Conservation (phyloP, 2,329 filamentous ascomycete genomes). For the Phialophora macrospora region DNA sequence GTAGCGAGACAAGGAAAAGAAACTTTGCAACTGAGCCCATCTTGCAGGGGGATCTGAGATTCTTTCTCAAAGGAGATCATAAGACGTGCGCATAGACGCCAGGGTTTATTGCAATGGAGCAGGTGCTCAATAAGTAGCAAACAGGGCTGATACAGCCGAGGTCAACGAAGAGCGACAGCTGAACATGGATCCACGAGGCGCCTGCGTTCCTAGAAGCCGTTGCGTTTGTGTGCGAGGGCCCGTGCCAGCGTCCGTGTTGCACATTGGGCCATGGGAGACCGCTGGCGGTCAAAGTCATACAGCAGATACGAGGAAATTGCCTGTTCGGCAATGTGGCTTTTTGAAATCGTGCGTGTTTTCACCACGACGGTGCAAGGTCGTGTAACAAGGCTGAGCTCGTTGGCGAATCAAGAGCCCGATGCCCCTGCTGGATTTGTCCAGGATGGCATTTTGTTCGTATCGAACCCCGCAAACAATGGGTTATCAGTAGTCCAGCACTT, state of each 20-base stretch:
- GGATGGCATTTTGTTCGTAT: not conserved
- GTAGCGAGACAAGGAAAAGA: not conserved
- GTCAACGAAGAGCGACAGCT: not conserved
- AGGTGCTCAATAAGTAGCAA: not conserved
- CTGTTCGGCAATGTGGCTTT: not conserved
- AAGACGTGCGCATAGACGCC: not conserved
- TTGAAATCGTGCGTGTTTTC: not conserved
- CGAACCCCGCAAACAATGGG: not conserved
- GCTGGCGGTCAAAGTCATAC: not conserved
- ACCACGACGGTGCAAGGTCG: not conserved
- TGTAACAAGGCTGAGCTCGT: not conserved
- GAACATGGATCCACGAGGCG: not conserved
- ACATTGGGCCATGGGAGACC: not conserved
- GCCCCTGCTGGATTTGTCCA: not conserved
- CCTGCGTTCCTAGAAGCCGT: not conserved
- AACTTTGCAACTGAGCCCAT: not conserved
- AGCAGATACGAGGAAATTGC: not conserved
- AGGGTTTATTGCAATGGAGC: not conserved
- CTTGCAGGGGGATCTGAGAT: not conserved
- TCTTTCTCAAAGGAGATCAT: not conserved
- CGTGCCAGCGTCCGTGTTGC: not conserved
- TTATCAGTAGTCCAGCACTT: not conserved
- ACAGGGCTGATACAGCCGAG: not conserved
- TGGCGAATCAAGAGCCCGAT: not conserved
- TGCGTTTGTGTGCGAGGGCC: not conserved